Base-by-base conservation (phyloP, 2,329 filamentous ascomycete genomes). In the Fusarium caatingaense region DNA sequence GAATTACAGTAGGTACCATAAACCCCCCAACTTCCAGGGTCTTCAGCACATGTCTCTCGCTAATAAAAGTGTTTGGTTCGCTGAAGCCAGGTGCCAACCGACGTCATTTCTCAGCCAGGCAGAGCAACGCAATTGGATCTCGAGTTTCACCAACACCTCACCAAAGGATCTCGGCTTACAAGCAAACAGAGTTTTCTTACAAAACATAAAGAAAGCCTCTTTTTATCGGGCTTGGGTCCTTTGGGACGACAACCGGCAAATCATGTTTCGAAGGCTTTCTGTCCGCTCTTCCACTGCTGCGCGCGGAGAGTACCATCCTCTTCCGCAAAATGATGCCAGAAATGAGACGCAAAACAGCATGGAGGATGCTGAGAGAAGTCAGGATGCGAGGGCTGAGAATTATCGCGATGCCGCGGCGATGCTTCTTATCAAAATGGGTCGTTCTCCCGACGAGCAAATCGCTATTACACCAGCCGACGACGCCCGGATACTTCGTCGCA, bases 371-470 rank as follows among this genome's bases (percentile, higher is more conserved):
- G 46, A 32, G 15, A 48, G 21, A 8, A 25, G 13, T 30, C 65
- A 65, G 6, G 32, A 41, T 40, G 45, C 16, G 9, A 46, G 51
- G 9, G 12, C 32, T 6, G 49, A 54, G 27, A 46, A 40, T 8
- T 68, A 76, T 60, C 81, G 82, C 34, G 83, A 83, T 63, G 81
- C 80, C n/a, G 83, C 81, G 21, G 82, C 83, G 0, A 82, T 86
- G 71, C 76, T 81, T 42, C 78, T 88, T 21, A 67, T 83, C 46
- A 80, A 79, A 48, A 76, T 80, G n/a, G 79, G 78, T 6, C 76
- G 76, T 8, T 78, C 77, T 30, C 78, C 79, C 0, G 74, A 80
- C 44, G 75, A 80, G 60, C 73, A 72, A 48, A 69, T 81, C 47
- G 49, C 65, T 47, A 64, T 81, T 25, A 76, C 79, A 0, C 72